Evolutionary conservation across 2,329 filamentous ascomycete species (phyloP).

Genomic region (Verticillium nonalfalfae): DNA sequence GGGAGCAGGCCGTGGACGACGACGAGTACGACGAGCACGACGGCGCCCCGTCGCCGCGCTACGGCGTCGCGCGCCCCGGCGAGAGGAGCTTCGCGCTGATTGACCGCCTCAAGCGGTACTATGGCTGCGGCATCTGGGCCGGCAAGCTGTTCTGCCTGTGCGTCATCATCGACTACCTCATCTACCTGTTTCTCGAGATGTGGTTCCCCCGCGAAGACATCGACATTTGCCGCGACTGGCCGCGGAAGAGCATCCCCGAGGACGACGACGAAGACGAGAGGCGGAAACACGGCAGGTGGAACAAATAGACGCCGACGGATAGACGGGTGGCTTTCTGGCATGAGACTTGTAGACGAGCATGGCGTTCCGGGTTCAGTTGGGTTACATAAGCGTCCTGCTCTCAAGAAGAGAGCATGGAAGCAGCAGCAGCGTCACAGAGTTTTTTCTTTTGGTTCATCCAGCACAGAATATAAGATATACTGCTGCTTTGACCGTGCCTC

Average conservation of each 20-base stretch:
- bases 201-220: conserved; percentile 80
- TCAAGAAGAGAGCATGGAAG: too few relatives aligned
- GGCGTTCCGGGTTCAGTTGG: background rate
- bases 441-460: background rate
- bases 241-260: conserved; percentile 53
- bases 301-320: too few relatives aligned
- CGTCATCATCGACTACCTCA: conserved; percentile 86
- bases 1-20: conserved; percentile 65
- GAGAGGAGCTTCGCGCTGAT: conserved; percentile 88
- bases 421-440: too few relatives aligned
- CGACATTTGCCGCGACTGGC: conserved; percentile 88
- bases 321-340: background rate
- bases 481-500: background rate
- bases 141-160: conserved; percentile 96
- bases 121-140: conserved; percentile 96
- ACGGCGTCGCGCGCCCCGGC: conserved; percentile 63
- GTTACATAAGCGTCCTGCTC: background rate
- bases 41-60: conserved; percentile 48
- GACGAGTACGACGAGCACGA: conserved; percentile 85
- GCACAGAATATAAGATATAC: background rate
- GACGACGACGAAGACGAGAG: background rate
- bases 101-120: conserved; percentile 91
- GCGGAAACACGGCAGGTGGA: background rate
- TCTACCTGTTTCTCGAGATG: conserved; percentile 84
- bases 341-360: background rate